phyloP scores from a whole-genome alignment of 2,329 filamentous ascomycete species.

The Cytospora paraplurivora region DNA sequence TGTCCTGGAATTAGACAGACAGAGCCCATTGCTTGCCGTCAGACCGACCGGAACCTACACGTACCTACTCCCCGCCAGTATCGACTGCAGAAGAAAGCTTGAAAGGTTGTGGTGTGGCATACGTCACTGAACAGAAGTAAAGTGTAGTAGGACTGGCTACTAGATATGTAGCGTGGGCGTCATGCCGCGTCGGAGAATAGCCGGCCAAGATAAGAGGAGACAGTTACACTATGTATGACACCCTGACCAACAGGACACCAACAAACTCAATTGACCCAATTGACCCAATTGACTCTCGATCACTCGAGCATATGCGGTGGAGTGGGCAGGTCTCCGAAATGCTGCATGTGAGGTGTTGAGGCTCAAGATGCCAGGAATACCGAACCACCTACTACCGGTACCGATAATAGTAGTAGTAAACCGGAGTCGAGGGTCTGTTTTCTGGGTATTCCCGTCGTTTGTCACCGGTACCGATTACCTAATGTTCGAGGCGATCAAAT shows the following conservation, averaged over 20 bases:
- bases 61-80: not conserved
- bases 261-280: no score
- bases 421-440: no score
- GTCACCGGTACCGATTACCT: slow-evolving; percentile 4
- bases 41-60: slow-evolving; percentile 1
- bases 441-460: no score
- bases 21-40: slow-evolving; percentile 18
- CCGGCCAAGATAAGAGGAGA: not conserved
- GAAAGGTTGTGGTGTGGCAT: no score
- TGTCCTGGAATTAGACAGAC: slow-evolving; percentile 3
- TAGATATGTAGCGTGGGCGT: not conserved
- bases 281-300: no score
- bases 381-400: no score
- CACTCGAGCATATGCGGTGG: not conserved
- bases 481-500: not conserved
- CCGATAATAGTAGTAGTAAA: no score
- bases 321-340: not conserved
- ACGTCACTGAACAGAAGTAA: no score
- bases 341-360: no score
- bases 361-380: no score
- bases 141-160: not conserved
- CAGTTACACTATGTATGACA: not conserved
- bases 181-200: not conserved
- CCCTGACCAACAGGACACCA: not conserved
- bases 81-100: no score